phyloP scores from a whole-genome alignment of 2,329 filamentous ascomycete genomes.

The Scorias spongiosa region DNA sequence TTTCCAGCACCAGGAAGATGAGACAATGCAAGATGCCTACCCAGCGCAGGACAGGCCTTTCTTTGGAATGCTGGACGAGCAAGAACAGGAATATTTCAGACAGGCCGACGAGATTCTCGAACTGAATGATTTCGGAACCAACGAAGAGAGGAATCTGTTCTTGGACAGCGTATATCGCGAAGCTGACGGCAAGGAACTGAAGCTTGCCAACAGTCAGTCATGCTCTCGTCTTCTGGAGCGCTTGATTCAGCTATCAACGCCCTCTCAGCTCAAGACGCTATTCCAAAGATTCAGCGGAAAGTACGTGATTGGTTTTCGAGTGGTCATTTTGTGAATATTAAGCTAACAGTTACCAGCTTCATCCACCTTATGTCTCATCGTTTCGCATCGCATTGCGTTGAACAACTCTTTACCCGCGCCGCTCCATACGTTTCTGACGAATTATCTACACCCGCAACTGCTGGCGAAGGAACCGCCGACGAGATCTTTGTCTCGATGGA shows the following conservation, averaged over 20 bases:
- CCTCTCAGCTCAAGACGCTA: conserved; percentile 67
- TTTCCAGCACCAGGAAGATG: conserved; percentile 8
- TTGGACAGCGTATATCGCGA: conserved; percentile 74
- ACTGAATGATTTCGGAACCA: conserved; percentile 66
- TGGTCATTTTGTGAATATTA: not conserved
- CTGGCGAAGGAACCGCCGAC: conserved; percentile 29
- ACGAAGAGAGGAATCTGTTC: conserved; percentile 42
- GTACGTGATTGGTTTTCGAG: conserved; percentile 22
- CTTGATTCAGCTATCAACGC: conserved; percentile 66
- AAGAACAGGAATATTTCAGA: conserved; percentile 93
- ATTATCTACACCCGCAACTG: conserved; percentile 24
- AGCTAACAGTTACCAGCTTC: conserved; percentile 37
- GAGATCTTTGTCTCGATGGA: conserved; percentile 55
- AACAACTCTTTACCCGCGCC: conserved; percentile 74
- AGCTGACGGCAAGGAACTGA: conserved; percentile 82
- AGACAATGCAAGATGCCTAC: conserved; percentile 14
- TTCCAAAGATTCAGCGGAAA: conserved; percentile 77
- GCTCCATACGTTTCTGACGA: conserved; percentile 68
- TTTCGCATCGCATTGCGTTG: conserved; percentile 94
- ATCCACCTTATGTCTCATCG: conserved; percentile 82
- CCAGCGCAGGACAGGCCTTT: conserved; percentile 52
- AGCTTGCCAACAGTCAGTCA: conserved; percentile 88
- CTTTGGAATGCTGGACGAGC: conserved; percentile 81
- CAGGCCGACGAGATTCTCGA: conserved; percentile 81
- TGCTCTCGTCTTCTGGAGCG: conserved; percentile 89